Evolutionary conservation across 768 basidiomycete genomes (phyloP).

Genomic region (Rhizopogon roseolus): DNA sequence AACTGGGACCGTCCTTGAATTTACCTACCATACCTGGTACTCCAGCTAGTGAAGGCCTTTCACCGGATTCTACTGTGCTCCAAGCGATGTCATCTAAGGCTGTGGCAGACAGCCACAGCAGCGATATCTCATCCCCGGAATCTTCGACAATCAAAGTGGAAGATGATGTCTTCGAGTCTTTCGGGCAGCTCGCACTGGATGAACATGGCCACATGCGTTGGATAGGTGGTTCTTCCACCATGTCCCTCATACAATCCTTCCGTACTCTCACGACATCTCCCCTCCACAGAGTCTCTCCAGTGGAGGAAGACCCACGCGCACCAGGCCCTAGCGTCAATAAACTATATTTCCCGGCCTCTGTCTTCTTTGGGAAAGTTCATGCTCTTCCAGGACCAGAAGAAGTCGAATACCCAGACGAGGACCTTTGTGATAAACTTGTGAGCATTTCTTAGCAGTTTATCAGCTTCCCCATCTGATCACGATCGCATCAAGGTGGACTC

Average conservation of each 20-base stretch:
- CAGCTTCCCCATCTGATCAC: conserved; percentile 16
- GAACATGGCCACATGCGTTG: conserved; percentile 89
- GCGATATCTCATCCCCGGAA: conserved; percentile 28
- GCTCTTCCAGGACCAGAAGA: conserved; percentile 82
- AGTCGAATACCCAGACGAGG: conserved; percentile 81
- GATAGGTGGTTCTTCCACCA: conserved; percentile 89
- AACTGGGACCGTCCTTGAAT: conserved; percentile 54
- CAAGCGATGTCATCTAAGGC: conserved; percentile 35
- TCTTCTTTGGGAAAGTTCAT: conserved; percentile 82
- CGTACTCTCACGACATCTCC: conserved; percentile 70
- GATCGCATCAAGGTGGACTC: conserved; percentile 60
- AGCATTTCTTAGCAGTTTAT: conserved; percentile 25
- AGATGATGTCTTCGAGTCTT: conserved; percentile 79
- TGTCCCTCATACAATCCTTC: conserved; percentile 90
- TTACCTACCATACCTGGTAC: conserved; percentile 32
- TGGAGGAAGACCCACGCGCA: conserved; percentile 77
- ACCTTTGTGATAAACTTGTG: conserved; percentile 84
- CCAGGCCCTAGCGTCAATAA: conserved; percentile 80
- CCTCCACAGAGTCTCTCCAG: conserved; percentile 72
- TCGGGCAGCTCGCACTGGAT: conserved; percentile 84
- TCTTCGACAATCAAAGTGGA: conserved; percentile 33
- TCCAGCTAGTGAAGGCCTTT: conserved; percentile 12
- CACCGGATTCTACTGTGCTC: conserved; percentile 22
- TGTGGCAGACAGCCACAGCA: conserved; percentile 29
- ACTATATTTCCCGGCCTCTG: conserved; percentile 81